Conservation (phyloP, 2,329 filamentous ascomycete genomes). For the Achaetomium macrosporum region DNA sequence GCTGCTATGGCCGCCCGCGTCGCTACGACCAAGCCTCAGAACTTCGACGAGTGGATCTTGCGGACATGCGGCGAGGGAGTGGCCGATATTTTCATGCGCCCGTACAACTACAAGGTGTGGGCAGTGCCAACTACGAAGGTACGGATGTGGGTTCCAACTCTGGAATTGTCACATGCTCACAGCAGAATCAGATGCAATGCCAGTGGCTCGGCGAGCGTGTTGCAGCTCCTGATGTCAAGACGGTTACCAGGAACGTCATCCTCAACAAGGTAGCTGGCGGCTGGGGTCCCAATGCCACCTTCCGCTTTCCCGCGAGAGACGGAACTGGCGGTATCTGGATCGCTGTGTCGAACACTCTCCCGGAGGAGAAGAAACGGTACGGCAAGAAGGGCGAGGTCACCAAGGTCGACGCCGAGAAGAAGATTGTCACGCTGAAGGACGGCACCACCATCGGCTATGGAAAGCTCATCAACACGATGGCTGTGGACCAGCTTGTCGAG, state of each 20-base stretch:
- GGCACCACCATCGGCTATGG: constrained; percentile 86
- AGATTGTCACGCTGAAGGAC: constrained; percentile 74
- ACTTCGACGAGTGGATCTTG: constrained; percentile 98
- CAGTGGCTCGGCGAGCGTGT: constrained; percentile 98
- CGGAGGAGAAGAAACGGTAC: constrained; percentile 85
- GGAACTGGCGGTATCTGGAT: constrained; percentile 99
- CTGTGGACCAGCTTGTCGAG: constrained; percentile 81
- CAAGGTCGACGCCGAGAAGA: constrained; percentile 80
- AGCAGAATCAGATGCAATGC: constrained; percentile 79
- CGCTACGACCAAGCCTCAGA: constrained; percentile 82
- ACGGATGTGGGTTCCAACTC: constrained; percentile 28
- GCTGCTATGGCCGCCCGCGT: constrained; percentile 82
- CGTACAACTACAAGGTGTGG: constrained; percentile 99
- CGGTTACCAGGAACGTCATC: constrained; percentile 87
- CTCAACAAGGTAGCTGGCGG: constrained; percentile 92
- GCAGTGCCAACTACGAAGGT: constrained; percentile 96
- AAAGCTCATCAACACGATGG: constrained; percentile 94
- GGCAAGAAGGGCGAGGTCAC: constrained; percentile 78
- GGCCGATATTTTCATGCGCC: constrained; percentile 95
- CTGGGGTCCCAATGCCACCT: constrained; percentile 97
- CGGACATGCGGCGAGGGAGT: constrained; percentile 85
- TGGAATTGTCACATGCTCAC: constrained; percentile 3
- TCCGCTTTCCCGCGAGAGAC: constrained; percentile 93
- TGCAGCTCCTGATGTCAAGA: constrained; percentile 92
- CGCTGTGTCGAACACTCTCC: constrained; percentile 86